Base-by-base conservation (phyloP, 805 yeast species). In the Ogataea zsoltii region DNA sequence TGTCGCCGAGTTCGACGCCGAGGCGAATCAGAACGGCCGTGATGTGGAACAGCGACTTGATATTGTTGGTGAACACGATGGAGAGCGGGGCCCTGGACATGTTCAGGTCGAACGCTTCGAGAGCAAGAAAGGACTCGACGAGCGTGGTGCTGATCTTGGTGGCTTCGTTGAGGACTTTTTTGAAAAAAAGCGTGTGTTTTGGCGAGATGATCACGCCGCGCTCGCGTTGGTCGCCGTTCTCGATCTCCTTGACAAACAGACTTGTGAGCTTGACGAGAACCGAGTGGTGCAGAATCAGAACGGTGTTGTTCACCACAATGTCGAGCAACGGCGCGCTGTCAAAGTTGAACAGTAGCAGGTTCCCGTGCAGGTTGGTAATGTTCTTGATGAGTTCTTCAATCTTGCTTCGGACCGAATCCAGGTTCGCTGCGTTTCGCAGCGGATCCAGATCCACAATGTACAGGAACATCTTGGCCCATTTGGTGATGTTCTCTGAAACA, bases 391-490 rank as follows among this genome's bases (percentile, higher is more conserved):
- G 41, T 38, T 61, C 64, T 25, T 57, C 55, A 17, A 62, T 54
- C 48, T 63, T 62, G 16, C 33, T 16, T 5, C 43, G 49, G n/a
- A 63, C 51, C 10, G 56, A 40, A 7, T 42, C 38, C 7, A 63
- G 41, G 21, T 55, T 53, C 7, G 51, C 42, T 25, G 48, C 50
- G 1, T 49, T 15, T 38, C 53, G 52, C 14, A 64, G 45, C 13
- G 63, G 50, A 12, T 56, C 57, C 19, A 57, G 43, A 28, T 60
- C 61, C n/a, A 61, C 65, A 49, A 58, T 48, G 41, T 55, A 58
- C 3, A 61, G 42, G 41, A 65, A 63, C 52, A 57, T 61, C 44
- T 55, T 61, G 45, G 65, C 57, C 68, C 68, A 65, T 50, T 57
- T 61, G 9, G 56, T 53, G 15, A 63, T 56, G 46, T 65, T 61